Percentiles rank a stretch among this genome's conserved stretches.
phyloP scores from a whole-genome alignment of 2,329 filamentous ascomycete genomes.

The Scedosporium minutisporum region DNA sequence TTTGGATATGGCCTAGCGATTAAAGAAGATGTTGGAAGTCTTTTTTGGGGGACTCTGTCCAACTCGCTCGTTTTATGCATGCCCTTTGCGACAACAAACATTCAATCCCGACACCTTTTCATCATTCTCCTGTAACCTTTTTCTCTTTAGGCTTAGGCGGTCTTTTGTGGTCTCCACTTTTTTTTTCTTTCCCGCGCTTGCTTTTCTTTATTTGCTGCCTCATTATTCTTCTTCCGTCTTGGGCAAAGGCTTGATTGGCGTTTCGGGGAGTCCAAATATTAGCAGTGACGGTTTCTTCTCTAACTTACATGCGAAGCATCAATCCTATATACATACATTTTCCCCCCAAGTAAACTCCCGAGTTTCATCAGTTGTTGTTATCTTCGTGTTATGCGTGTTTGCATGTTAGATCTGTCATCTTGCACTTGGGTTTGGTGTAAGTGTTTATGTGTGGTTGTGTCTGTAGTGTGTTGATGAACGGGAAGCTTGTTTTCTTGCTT shows the following conservation, averaged over 20 bases:
- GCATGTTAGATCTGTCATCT: not conserved
- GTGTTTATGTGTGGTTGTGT: no score
- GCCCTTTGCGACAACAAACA: not conserved
- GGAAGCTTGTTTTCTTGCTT: no score
- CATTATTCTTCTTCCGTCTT: not conserved
- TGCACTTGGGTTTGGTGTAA: no score
- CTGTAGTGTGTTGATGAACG: no score
- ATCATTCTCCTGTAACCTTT: not conserved
- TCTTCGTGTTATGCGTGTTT: not conserved
- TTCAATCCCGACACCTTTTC: not conserved
- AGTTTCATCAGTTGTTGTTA: not conserved
- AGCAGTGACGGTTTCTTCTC: conserved; percentile 8
- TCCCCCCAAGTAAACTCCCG: not conserved
- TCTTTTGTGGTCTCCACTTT: conserved; percentile 2
- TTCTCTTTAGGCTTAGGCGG: conserved; percentile 8
- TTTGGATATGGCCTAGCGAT: not conserved
- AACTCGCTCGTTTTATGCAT: not conserved
- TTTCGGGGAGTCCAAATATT: conserved; percentile 6
- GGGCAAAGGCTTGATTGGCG: conserved; percentile 2
- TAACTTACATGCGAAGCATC: not conserved
- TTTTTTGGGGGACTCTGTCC: not conserved
- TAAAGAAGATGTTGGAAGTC: no score
- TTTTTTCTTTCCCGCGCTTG: not conserved
- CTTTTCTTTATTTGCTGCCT: not conserved
- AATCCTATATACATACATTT: conserved; percentile 4